Evolutionary conservation across 1,139 yeast species (phyloP).

Genomic region (Zygosaccharomyces sapae): DNA sequence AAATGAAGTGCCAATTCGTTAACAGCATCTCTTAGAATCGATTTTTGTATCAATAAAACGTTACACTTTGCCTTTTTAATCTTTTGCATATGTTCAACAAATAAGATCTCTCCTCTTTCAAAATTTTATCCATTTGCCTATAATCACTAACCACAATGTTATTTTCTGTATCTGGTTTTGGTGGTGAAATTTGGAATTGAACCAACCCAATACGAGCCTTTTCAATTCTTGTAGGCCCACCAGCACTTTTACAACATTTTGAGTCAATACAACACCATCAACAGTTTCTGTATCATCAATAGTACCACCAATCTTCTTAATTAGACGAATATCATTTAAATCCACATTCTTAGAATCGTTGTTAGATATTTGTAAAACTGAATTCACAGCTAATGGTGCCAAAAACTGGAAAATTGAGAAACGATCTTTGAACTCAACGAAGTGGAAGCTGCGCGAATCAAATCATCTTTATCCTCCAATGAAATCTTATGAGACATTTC

Average conservation of each 20-base stretch:
- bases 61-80: slow-evolving; percentile 97
- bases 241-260: slow-evolving; percentile 85
- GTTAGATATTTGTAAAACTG: slow-evolving; percentile 75
- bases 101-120: slow-evolving; percentile 96
- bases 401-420: slow-evolving; percentile 79
- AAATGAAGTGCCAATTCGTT: slow-evolving; percentile 94
- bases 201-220: slow-evolving; percentile 89
- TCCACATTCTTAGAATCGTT: slow-evolving; percentile 67
- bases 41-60: slow-evolving; percentile 87
- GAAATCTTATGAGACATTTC: slow-evolving; percentile 81
- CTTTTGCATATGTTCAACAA: slow-evolving; percentile 90
- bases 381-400: slow-evolving; percentile 93
- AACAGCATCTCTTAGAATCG: slow-evolving; percentile 94
- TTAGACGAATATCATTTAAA: slow-evolving; percentile 77
- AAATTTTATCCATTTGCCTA: slow-evolving; percentile 97
- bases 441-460: slow-evolving; percentile 89
- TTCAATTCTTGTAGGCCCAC: slow-evolving; percentile 94
- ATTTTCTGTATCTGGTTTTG: slow-evolving; percentile 98
- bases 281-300: slow-evolving; percentile 93
- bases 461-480: slow-evolving; percentile 70
- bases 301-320: slow-evolving; percentile 95
- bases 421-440: slow-evolving; percentile 93
- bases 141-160: slow-evolving; percentile 96
- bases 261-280: slow-evolving; percentile 91
- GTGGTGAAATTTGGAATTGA: slow-evolving; percentile 96